phyloP scores from a whole-genome alignment of 2,329 filamentous ascomycete species.

The Alternaria panax region DNA sequence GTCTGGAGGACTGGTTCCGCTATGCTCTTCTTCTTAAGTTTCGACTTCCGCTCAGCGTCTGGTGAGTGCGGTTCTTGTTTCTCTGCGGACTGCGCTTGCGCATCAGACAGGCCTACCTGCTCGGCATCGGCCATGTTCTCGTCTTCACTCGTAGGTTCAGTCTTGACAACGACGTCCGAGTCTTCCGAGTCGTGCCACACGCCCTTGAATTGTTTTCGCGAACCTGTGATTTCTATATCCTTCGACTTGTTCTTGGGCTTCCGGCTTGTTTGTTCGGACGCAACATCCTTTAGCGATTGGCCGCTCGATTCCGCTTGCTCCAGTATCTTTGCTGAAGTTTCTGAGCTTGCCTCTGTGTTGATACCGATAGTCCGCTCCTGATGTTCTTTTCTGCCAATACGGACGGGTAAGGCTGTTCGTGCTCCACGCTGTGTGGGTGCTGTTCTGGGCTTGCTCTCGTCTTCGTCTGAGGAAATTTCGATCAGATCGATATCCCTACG shows the following conservation, averaged over 20 bases:
- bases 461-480: slow-evolving; percentile 64
- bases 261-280: slow-evolving; percentile 26
- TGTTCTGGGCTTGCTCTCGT: slow-evolving; percentile 41
- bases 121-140: slow-evolving; percentile 43
- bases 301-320: slow-evolving; percentile 46
- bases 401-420: slow-evolving; percentile 55
- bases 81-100: slow-evolving; percentile 16
- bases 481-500: slow-evolving; percentile 66
- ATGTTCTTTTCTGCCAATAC: slow-evolving; percentile 64
- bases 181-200: slow-evolving; percentile 55
- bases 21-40: slow-evolving; percentile 24
- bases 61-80: slow-evolving; percentile 44
- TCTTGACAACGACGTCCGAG: slow-evolving; percentile 56
- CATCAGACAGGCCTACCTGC: slow-evolving; percentile 29
- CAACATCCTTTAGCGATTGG: slow-evolving; percentile 23
- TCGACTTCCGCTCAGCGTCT: slow-evolving; percentile 41
- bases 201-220: slow-evolving; percentile 54
- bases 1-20: slow-evolving; percentile 58
- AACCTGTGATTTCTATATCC: slow-evolving; percentile 54
- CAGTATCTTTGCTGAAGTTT: slow-evolving; percentile 52
- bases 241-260: slow-evolving; percentile 53
- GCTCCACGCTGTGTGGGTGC: slow-evolving; percentile 29
- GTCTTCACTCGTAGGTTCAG: slow-evolving; percentile 62
- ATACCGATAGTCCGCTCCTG: slow-evolving; percentile 62
- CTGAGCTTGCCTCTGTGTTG: slow-evolving; percentile 61